phyloP scores from a whole-genome alignment of 768 basidiomycete genomes.

The Auricularia sp. region DNA sequence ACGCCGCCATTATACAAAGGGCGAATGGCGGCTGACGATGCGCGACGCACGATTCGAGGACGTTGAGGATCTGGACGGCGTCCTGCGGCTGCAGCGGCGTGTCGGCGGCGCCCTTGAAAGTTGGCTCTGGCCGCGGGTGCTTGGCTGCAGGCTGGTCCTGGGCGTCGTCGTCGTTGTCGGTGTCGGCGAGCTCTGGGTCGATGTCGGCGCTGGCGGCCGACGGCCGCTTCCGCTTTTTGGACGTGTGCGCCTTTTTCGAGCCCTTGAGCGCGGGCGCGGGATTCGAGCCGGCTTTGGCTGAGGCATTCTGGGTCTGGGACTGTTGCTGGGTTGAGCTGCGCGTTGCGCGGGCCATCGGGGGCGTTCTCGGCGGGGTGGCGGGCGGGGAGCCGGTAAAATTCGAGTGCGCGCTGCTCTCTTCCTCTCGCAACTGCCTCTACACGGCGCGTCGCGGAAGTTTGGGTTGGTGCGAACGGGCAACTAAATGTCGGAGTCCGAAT shows the following conservation, averaged over 20 bases:
- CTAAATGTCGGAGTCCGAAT: too few relatives aligned
- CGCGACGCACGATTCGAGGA: constrained; percentile 43
- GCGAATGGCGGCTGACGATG: constrained; percentile 1
- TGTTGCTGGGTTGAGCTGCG: constrained; percentile 38
- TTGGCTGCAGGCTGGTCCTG: constrained; percentile 45
- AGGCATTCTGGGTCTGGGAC: constrained; percentile 11
- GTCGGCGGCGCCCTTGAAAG: constrained; percentile 35
- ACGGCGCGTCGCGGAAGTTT: constrained; percentile 3
- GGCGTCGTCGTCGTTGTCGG: constrained; percentile 21
- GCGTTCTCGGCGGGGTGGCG: not conserved
- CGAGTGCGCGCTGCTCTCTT: not conserved
- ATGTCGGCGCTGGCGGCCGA: constrained; percentile 9
- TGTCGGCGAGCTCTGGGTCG: not conserved
- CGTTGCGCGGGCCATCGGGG: constrained; percentile 65
- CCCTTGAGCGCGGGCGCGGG: not conserved
- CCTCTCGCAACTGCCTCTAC: constrained; percentile 6
- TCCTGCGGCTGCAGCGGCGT: constrained; percentile 34
- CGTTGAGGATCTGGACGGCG: constrained; percentile 47
- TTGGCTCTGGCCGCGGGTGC: constrained; percentile 33
- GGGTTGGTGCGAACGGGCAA: too few relatives aligned
- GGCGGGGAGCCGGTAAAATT: not conserved
- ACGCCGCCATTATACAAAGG: constrained; percentile 5
- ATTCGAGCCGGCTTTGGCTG: not conserved
- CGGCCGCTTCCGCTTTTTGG: constrained; percentile 63
- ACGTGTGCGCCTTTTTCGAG: constrained; percentile 1